phyloP scores from a whole-genome alignment of 129 eudicot genomes.

The Rutidosis leptorrhynchoides region DNA sequence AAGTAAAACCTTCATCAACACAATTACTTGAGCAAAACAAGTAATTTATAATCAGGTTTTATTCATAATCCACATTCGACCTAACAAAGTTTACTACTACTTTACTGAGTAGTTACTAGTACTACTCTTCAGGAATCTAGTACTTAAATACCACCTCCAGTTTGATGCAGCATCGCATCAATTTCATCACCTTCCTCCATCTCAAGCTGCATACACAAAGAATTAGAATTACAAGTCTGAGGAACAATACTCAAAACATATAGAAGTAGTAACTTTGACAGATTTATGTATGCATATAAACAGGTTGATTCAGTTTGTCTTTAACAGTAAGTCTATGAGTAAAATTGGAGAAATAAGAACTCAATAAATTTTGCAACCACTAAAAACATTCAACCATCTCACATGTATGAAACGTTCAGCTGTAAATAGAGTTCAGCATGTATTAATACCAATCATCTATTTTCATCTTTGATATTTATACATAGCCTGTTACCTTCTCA shows the following conservation, averaged over 20 bases:
- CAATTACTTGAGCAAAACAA: conserved; percentile 18
- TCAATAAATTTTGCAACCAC: background rate
- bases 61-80: conserved; percentile 31
- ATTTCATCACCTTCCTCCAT: conserved; percentile 62
- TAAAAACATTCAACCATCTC: background rate
- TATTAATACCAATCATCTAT: background rate
- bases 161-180: conserved; percentile 58
- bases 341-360: too few relatives aligned
- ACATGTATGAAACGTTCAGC: background rate
- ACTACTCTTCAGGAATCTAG: background rate
- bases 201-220: conserved; percentile 37
- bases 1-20: conserved; percentile 16
- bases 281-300: background rate
- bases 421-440: background rate
- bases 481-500: background rate
- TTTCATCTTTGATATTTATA: background rate
- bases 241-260: background rate
- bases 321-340: too few relatives aligned
- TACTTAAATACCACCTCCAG: conserved; percentile 38
- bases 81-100: background rate
- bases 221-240: background rate
- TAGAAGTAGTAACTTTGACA: background rate
- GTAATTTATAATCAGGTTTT: conserved; percentile 18
- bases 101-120: background rate
- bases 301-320: background rate